These are phyloP conservation scores for Pyrenula massariospora DNA, from an alignment of 495 filamentous ascomycete genomes.

Conservation along the genomic window DNA sequence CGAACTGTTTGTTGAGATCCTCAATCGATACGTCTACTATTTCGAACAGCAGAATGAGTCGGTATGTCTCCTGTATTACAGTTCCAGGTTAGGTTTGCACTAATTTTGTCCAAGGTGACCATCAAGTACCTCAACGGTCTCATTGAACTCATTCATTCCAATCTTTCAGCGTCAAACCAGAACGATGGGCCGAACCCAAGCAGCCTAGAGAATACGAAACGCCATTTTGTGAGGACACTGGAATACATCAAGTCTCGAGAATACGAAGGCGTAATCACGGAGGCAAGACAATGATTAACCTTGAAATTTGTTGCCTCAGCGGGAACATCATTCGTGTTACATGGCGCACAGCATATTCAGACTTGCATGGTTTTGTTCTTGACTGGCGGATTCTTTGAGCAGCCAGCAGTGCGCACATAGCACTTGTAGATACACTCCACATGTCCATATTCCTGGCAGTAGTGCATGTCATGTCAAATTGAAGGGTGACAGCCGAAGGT, in stretches of 20 bases:
- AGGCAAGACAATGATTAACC: conserved; percentile 47
- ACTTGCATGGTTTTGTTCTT: too few relatives aligned
- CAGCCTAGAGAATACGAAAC: conserved; percentile 69
- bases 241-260: conserved; percentile 85
- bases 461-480: too few relatives aligned
- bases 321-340: too few relatives aligned
- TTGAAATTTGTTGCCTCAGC: too few relatives aligned
- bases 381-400: too few relatives aligned
- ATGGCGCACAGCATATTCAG: too few relatives aligned
- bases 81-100: background rate
- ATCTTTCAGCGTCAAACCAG: conserved; percentile 49
- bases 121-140: conserved; percentile 97
- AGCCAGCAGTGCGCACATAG: too few relatives aligned
- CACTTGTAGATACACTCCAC: too few relatives aligned
- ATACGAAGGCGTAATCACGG: conserved; percentile 80
- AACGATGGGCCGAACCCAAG: conserved; percentile 63
- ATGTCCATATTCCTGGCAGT: too few relatives aligned
- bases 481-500: too few relatives aligned
- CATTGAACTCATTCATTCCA: conserved; percentile 96
- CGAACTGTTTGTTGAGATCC: conserved; percentile 94
- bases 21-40: conserved; percentile 98
- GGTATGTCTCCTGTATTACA: conserved; percentile 32
- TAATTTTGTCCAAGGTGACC: conserved; percentile 52
- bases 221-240: conserved; percentile 87
- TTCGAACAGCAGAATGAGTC: conserved; percentile 99